A percentile compares a stretch with the other conserved stretches of the same genome.
Conservation (phyloP, 352 stramenopile genomes). For the Elongisporangium prolatum region DNA sequence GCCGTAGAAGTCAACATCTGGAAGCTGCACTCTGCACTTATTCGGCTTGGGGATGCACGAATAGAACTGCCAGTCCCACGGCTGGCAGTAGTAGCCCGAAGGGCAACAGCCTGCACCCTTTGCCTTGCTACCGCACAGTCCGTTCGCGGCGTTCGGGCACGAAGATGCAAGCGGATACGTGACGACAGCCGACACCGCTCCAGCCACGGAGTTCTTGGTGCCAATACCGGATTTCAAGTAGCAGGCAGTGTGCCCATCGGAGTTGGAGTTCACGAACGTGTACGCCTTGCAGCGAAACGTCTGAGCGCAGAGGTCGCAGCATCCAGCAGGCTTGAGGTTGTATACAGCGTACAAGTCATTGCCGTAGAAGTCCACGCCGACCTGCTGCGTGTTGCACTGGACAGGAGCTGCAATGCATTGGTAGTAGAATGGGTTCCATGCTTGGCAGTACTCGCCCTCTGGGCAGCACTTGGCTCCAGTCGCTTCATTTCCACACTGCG, state of each 20-base stretch:
- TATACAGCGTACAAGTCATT: slow-evolving; percentile 31
- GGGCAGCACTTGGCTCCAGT: slow-evolving; percentile 27
- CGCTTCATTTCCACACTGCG: slow-evolving; percentile 13
- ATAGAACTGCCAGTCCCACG: slow-evolving; percentile 16
- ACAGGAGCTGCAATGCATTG: slow-evolving; percentile 30
- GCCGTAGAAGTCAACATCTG: slow-evolving; percentile 13
- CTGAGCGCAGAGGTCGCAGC: slow-evolving; percentile 12
- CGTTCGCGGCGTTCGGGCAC: slow-evolving; percentile 2
- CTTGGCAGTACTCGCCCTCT: slow-evolving; percentile 36
- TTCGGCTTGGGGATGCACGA: slow-evolving; percentile 15
- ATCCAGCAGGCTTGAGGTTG: slow-evolving; percentile 8
- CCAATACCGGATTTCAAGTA: slow-evolving; percentile 23
- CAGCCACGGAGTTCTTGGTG: slow-evolving; percentile 6
- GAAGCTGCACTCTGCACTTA: slow-evolving; percentile 10
- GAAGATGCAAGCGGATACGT: background rate
- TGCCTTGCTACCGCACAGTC: too few relatives aligned
- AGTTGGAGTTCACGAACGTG: slow-evolving; percentile 23
- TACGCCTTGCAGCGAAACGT: slow-evolving; percentile 15
- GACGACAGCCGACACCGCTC: slow-evolving; percentile 18
- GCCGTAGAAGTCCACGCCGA: slow-evolving; percentile 37
- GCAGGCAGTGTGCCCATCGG: slow-evolving; percentile 19
- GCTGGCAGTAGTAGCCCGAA: slow-evolving; percentile 20
- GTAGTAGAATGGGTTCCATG: slow-evolving; percentile 37
- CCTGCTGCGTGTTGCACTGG: slow-evolving; percentile 29
- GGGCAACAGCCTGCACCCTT: slow-evolving; percentile 12